Conservation (phyloP, 352 stramenopile species). For the Phytopythium helicoides region DNA sequence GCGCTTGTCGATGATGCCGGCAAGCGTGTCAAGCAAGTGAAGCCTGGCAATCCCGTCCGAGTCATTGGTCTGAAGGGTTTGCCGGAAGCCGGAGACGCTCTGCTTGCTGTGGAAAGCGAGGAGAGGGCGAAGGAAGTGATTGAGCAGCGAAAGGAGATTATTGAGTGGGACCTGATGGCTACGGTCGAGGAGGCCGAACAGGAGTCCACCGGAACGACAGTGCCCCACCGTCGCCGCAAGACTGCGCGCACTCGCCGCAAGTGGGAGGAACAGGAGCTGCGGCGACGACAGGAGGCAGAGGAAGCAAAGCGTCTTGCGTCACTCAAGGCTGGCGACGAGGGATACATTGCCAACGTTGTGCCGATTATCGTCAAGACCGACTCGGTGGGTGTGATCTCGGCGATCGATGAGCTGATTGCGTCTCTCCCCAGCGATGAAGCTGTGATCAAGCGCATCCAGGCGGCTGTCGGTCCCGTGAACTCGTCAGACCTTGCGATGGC, state of each 20-base stretch:
- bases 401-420: slow-evolving; percentile 84
- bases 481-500: slow-evolving; percentile 85
- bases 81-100: slow-evolving; percentile 69
- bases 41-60: slow-evolving; percentile 90
- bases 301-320: slow-evolving; percentile 67
- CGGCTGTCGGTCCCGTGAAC: slow-evolving; percentile 77
- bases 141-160: slow-evolving; percentile 59
- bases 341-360: slow-evolving; percentile 92
- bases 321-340: slow-evolving; percentile 68
- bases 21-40: slow-evolving; percentile 88
- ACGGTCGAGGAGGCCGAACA: slow-evolving; percentile 52
- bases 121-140: slow-evolving; percentile 81
- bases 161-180: slow-evolving; percentile 77
- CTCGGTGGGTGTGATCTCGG: slow-evolving; percentile 95
- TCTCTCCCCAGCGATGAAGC: slow-evolving; percentile 66
- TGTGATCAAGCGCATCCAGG: slow-evolving; percentile 81
- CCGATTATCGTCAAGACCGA: slow-evolving; percentile 98
- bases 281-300: slow-evolving; percentile 58
- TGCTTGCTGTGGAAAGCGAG: slow-evolving; percentile 73
- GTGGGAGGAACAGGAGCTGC: slow-evolving; percentile 65
- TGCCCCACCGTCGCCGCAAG: slow-evolving; percentile 36
- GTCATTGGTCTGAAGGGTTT: slow-evolving; percentile 85
- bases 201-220: slow-evolving; percentile 25
- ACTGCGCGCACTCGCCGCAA: slow-evolving; percentile 56
- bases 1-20: slow-evolving; percentile 62